Conservation (phyloP, 257 asterid genomes). For the Solanum chiquidenum region DNA sequence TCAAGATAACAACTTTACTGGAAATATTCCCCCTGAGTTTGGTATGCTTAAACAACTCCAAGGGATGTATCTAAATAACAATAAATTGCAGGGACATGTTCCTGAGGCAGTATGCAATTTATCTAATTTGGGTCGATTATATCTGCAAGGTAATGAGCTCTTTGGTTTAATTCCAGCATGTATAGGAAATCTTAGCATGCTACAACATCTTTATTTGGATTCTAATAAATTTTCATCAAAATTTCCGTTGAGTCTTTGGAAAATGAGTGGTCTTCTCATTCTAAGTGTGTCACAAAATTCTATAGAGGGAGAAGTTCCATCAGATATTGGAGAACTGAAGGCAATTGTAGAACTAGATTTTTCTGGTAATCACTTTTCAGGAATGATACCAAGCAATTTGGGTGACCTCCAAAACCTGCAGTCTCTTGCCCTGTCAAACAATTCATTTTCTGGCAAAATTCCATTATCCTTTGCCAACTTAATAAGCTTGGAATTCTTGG, state of each 20-base stretch:
- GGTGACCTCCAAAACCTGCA: slow-evolving; percentile 14
- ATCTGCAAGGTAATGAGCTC: slow-evolving; percentile 7
- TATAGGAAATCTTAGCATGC: slow-evolving; percentile 15
- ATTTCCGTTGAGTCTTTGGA: slow-evolving; percentile 23
- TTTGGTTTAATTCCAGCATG: slow-evolving; percentile 19
- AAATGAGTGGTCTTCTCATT: slow-evolving; percentile 7
- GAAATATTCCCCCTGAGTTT: slow-evolving; percentile 15
- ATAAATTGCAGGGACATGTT: slow-evolving; percentile 12
- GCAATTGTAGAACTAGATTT: slow-evolving; percentile 10
- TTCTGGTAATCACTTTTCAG: slow-evolving; percentile 13
- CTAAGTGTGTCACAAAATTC: slow-evolving; percentile 15
- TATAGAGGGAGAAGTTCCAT: slow-evolving; percentile 21
- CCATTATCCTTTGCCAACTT: not conserved
- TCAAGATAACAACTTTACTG: slow-evolving; percentile 9
- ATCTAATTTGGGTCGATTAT: slow-evolving; percentile 6
- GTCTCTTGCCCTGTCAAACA: slow-evolving; percentile 16
- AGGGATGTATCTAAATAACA: slow-evolving; percentile 1
- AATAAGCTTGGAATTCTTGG: slow-evolving; percentile 24
- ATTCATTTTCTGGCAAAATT: not conserved
- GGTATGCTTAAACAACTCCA: slow-evolving; percentile 15
- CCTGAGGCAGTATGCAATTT: slow-evolving; percentile 11
- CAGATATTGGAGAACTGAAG: slow-evolving; percentile 12
- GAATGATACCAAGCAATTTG: slow-evolving; percentile 13
- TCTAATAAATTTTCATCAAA: slow-evolving; percentile 16
- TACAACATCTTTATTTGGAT: slow-evolving; percentile 11